These are phyloP conservation scores for Marasmius oreades DNA, from an alignment of 1,284 basidiomycete species.

Conservation along the genomic window DNA sequence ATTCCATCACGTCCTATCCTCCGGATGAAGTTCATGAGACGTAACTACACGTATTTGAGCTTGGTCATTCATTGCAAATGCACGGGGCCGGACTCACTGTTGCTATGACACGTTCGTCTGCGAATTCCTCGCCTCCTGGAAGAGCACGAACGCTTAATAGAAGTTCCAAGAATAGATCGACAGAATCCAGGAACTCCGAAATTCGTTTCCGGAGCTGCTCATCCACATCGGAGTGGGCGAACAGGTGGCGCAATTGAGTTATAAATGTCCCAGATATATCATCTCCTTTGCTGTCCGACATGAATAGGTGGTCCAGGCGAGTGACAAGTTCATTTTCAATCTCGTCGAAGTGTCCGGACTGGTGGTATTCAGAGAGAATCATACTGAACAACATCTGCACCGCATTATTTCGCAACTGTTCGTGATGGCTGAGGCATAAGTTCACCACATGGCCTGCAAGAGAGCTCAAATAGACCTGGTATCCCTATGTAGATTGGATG, in stretches of 20 bases:
- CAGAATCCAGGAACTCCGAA: conserved; percentile 81
- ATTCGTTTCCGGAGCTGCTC: conserved; percentile 76
- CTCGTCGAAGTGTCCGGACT: conserved; percentile 75
- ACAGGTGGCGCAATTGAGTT: conserved; percentile 84
- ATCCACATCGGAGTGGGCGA: conserved; percentile 82
- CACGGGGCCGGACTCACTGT: conserved; percentile 46
- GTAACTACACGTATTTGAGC: conserved; percentile 45
- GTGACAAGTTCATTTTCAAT: conserved; percentile 96
- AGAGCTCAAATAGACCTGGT: conserved; percentile 80
- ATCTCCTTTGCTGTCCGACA: conserved; percentile 87
- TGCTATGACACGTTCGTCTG: conserved; percentile 92
- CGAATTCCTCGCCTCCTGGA: conserved; percentile 91
- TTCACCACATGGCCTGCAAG: conserved; percentile 91
- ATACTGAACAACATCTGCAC: conserved; percentile 94
- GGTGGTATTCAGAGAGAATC: conserved; percentile 91
- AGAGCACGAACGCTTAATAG: conserved; percentile 87
- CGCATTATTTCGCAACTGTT: conserved; percentile 85
- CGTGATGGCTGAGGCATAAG: conserved; percentile 92
- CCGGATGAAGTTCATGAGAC: conserved; percentile 89
- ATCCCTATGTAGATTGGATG: conserved; percentile 47
- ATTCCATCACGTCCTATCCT: conserved; percentile 86
- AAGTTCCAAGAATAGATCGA: conserved; percentile 94
- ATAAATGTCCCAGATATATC: conserved; percentile 91
- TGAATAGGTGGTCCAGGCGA: conserved; percentile 88
- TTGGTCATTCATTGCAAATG: conserved; percentile 5